Base-by-base conservation (phyloP, 2,329 filamentous ascomycete species). In the Endothia cerciana region DNA sequence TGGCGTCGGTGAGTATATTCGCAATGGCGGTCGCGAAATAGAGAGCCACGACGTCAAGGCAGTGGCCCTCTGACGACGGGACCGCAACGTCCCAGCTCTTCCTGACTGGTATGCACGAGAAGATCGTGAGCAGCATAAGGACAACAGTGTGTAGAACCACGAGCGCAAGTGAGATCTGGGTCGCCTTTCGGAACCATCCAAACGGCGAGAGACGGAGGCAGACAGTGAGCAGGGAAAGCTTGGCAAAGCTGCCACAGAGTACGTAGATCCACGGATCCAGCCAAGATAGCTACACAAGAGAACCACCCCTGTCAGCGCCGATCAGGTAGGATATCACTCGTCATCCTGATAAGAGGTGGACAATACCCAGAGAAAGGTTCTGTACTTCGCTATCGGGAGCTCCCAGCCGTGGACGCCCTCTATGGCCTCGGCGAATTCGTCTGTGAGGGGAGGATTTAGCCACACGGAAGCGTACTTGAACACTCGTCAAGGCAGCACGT, bases 331-430 rank as follows among this genome's bases (percentile, higher is more conserved):
- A n/a, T 17, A 43, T 43, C 15, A 5, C 4, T 43, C 17, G 41
- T 19, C 15, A n/a, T n/a, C 19, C 1, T 19, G 1, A 4, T n/a
- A 7, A n/a, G 41, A 43, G 6, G 15, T 43, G 41, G 17, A 43
- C n/a, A 15, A 8, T 13, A 47, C 43, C 43, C 43, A 47, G n/a
- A 47, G 43, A 8, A 47, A 47, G 43, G 43, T 47, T 11, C 8
- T 2, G n/a, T 47, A 47, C 43, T 47, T 47, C n/a, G 43, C 10
- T 22, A 47, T 47, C 8, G 43, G 43, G 8, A 47, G n/a, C 19
- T 47, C 43, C 43, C n/a, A 47, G 6, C 43, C 43, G 43, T 47
- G 43, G n/a, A 47, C 43, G 43, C 43, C 43, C 43, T 47, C 43
- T 7, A 47, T 47, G 8, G 43, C 43, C n/a, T 47, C 43, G 43